Conservation (phyloP, 805 yeast species). For the Wickerhamiella occidentalis region DNA sequence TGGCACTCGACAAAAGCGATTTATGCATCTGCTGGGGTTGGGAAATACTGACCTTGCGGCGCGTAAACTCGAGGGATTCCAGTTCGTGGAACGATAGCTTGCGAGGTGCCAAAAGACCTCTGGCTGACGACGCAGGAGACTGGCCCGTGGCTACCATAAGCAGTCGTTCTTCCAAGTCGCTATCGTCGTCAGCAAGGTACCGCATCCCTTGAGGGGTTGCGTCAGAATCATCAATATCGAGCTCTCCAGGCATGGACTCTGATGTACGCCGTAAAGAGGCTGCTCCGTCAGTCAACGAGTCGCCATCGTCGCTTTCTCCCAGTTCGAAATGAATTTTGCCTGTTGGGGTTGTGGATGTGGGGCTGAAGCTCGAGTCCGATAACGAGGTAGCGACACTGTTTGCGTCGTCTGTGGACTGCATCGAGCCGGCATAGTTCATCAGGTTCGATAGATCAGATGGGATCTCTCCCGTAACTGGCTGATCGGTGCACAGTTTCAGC, state of each 20-base stretch:
- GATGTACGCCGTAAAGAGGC: background rate
- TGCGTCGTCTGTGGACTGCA: slow-evolving; percentile 1
- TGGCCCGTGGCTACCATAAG: slow-evolving; percentile 25
- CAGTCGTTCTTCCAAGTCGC: slow-evolving; percentile 33
- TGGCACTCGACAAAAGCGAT: slow-evolving; percentile 5
- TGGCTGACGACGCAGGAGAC: slow-evolving; percentile 13
- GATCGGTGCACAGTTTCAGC: slow-evolving; percentile 20
- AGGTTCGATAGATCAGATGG: background rate
- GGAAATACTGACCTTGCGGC: background rate
- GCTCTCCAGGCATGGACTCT: background rate
- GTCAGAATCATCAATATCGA: background rate
- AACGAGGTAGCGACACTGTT: slow-evolving; percentile 7
- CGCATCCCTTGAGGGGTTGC: slow-evolving; percentile 23
- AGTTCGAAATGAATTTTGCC: background rate
- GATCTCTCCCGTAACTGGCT: background rate
- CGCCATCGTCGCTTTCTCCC: slow-evolving; percentile 3
- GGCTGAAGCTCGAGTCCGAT: slow-evolving; percentile 11
- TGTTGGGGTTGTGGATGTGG: background rate
- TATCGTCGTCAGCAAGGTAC: slow-evolving; percentile 33
- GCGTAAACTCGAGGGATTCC: background rate
- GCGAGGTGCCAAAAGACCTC: slow-evolving; percentile 4
- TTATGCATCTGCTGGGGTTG: background rate
- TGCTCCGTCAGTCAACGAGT: background rate
- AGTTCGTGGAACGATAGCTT: background rate
- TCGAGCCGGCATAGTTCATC: slow-evolving; percentile 7